Base-by-base conservation (phyloP, 1,139 yeast species). In the Saccharomyces hybrid region DNA sequence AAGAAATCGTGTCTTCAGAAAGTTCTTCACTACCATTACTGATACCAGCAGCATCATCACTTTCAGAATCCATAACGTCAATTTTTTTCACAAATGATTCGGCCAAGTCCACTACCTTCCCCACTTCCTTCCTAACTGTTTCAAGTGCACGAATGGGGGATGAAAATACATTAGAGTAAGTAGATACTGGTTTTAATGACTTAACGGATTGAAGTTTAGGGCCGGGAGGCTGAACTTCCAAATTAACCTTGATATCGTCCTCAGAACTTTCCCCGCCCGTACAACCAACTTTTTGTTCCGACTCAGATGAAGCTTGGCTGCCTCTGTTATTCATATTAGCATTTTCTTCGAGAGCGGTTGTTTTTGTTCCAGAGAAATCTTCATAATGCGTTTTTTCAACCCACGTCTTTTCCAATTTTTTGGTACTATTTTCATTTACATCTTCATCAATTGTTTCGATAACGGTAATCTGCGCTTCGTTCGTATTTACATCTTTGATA, bases 111-210 rank as follows among this genome's bases (percentile, higher is more conserved):
- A 57, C 55, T 2, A 61, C 57, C 19, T 54, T 53, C 38, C 53
- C 57, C 14, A 62, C 49, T 6, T 59, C 57, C n/a, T 53, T 48
- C 23, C 23, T 19, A 7, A 54, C 49, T 4, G 54, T 41, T 9
- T 50, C 51, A n/a, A 60, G 38, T 11, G 57, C 61, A n/a, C 52
- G 57, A 13, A 50, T 41, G 5, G 65, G 63, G 4, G 62, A 56
- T 4, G 54, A 49, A 2, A 61, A 47, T 14, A 57, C 16, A 32
- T n/a, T 32, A 3, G 38, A 5, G 38, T 32, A 8, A n/a, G 16
- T 13, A 32, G 38, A 32, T 32, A 5, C 16, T n/a, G 38, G 16
- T 8, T n/a, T 32, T 8, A 32, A 32, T 32, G 3, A 5, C 5
- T 32, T 4, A 13, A 13, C 16, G 7, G 38, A n/a, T n/a, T 13